Evolutionary conservation across 352 stramenopile genomes (phyloP).

Genomic region (Globisporangium middletonii): DNA sequence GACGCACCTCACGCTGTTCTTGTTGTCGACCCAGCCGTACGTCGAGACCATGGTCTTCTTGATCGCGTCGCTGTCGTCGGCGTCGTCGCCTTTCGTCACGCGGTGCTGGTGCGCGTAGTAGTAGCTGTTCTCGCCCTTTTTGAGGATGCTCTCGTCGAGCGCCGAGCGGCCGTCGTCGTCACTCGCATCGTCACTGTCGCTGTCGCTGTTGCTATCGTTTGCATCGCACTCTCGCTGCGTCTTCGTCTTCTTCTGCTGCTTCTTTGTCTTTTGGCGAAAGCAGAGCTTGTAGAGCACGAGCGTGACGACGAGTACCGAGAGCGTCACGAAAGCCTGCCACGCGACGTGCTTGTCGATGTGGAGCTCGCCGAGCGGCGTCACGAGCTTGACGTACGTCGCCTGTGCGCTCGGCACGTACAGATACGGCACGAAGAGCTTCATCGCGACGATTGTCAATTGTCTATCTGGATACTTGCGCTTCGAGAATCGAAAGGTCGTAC

Average conservation of each 20-base stretch:
- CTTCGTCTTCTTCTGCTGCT: conserved; percentile 18
- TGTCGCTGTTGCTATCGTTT: neutral
- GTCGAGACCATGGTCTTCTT: conserved; percentile 61
- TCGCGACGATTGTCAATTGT: conserved; percentile 2
- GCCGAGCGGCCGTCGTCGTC: conserved; percentile 25
- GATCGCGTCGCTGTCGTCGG: conserved; percentile 11
- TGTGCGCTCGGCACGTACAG: conserved; percentile 59
- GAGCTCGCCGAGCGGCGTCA: conserved; percentile 63
- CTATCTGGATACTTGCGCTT: neutral
- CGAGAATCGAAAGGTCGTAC: neutral
- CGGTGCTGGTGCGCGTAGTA: conserved; percentile 68
- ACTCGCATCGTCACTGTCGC: conserved; percentile 5
- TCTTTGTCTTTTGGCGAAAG: conserved; percentile 7
- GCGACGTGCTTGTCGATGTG: conserved; percentile 47
- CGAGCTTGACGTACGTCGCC: conserved; percentile 53
- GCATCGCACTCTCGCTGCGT: neutral
- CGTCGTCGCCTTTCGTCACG: conserved; percentile 16
- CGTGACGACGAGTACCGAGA: conserved; percentile 30
- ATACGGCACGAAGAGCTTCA: conserved; percentile 59
- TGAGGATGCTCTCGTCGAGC: conserved; percentile 57
- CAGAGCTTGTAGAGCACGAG: conserved; percentile 20
- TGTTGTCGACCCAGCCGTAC: conserved; percentile 76
- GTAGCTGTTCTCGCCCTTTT: conserved; percentile 80
- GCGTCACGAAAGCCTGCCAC: conserved; percentile 30
- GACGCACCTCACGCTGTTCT: conserved; percentile 51